Evolutionary conservation across 192 early-diverging fungal genomes (phyloP), one percentile per base, ranked within the genome.

Genomic region (Backusella westeae): DNA sequence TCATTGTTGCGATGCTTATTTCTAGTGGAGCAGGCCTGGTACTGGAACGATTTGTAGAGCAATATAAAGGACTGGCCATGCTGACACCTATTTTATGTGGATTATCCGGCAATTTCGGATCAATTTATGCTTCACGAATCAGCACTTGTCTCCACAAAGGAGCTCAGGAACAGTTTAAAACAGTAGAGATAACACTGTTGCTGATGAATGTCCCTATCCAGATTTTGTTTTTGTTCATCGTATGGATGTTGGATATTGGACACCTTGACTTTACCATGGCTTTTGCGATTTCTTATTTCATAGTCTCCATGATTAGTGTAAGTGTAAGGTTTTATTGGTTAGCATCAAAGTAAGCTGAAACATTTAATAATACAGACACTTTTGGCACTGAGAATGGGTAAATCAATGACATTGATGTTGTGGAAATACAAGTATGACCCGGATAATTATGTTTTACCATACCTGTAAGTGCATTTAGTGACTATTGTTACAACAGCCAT

Each of bases 71-170:
- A 6, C 78, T 93, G 39, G 92, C 92, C 12, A 71, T 93, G 71
- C 74, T 93, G 34, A 86, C 90, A 3, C 92, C 92, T 23, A 88
- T 93, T 6, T 69, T 93, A 67, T 90, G 90, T 72, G 92, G 84
- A 17, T 26, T 94, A 14, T 85, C 88, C 29, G 94, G 94, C 34
- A 95, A 95, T 69, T 83, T 95, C n/a, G 92, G 89, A 35, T 92
- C 94, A 6, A 91, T 95, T 17, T 94, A 91, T 69, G 91, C 91
- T 0, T 92, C 91, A 38, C 85, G 94, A 7, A 89, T 95, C 34
- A 93, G 91, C 9, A 94, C 94, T 6, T 86, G 89, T n/a, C 80
- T 95, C 32, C 94, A 95, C 56, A 77, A 82, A 10, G 86, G 81
- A 29, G 77, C 69, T 21, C 78, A 80, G 56, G 84, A 87, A 56